These are phyloP conservation scores for Vitis hybrid DNA, from an alignment of 177 flowering plant species.

Conservation along the genomic window DNA sequence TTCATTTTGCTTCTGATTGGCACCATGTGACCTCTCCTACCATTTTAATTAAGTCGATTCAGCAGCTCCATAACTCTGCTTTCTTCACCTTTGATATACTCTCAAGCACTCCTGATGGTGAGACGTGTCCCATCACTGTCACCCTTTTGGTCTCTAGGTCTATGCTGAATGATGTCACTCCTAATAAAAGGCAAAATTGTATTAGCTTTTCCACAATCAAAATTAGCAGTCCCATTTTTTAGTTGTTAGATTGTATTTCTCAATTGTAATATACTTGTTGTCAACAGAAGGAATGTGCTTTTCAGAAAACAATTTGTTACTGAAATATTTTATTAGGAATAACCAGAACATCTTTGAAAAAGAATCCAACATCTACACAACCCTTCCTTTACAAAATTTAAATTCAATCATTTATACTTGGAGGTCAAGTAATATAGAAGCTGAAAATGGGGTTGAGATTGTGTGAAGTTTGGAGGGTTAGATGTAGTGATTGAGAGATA, in stretches of 20 bases:
- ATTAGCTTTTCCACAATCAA: background rate
- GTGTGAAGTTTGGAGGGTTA: too few relatives aligned
- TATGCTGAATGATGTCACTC: constrained; percentile 86
- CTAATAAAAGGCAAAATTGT: constrained; percentile 24
- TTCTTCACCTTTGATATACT: constrained; percentile 83
- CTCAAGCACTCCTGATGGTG: constrained; percentile 67
- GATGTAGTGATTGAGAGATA: too few relatives aligned
- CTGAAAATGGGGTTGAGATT: too few relatives aligned
- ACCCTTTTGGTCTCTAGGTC: constrained; percentile 82
- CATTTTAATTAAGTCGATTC: background rate
- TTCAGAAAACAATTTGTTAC: background rate
- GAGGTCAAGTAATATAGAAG: too few relatives aligned
- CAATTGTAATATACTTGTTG: too few relatives aligned
- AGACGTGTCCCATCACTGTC: constrained; percentile 81
- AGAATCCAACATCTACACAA: background rate
- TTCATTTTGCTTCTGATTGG: too few relatives aligned
- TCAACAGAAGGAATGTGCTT: background rate
- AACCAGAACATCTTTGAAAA: background rate
- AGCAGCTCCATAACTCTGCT: constrained; percentile 75
- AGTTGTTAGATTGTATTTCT: too few relatives aligned
- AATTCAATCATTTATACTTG: too few relatives aligned
- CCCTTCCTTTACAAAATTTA: background rate
- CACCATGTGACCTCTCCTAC: too few relatives aligned
- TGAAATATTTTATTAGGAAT: background rate
- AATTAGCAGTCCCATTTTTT: background rate